Conservation (phyloP, 441 rosid species). For the Gossypium davidsonii region DNA sequence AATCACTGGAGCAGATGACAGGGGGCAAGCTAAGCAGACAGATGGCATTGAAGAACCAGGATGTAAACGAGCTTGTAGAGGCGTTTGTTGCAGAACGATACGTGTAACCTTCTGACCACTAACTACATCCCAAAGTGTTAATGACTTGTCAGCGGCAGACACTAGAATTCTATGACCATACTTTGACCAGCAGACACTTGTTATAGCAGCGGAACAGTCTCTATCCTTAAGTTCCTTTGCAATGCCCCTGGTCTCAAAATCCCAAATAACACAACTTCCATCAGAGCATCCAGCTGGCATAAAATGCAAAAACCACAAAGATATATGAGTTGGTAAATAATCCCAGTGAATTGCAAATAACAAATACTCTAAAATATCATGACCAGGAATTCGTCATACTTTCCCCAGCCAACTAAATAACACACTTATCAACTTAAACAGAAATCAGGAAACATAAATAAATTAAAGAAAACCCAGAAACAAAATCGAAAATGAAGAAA, state of each 20-base stretch:
- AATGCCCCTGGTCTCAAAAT: slow-evolving; percentile 89
- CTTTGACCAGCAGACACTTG: slow-evolving; percentile 93
- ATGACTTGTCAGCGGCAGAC: slow-evolving; percentile 89
- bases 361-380: background rate
- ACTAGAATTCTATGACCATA: slow-evolving; percentile 84
- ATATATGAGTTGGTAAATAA: slow-evolving; percentile 6
- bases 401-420: background rate
- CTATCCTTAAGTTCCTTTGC: slow-evolving; percentile 83
- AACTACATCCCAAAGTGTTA: slow-evolving; percentile 83
- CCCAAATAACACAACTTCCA: slow-evolving; percentile 90
- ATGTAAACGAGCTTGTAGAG: slow-evolving; percentile 74
- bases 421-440: background rate
- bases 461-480: background rate
- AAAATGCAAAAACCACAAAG: slow-evolving; percentile 15
- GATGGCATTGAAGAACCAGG: slow-evolving; percentile 77
- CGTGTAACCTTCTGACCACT: slow-evolving; percentile 63
- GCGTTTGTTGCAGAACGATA: slow-evolving; percentile 63
- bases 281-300: slow-evolving; percentile 87
- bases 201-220: slow-evolving; percentile 68
- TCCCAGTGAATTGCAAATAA: background rate
- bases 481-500: background rate
- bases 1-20: slow-evolving; percentile 89
- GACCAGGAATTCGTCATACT: background rate
- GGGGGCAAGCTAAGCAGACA: slow-evolving; percentile 79
- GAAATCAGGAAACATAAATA: background rate